Conservation (phyloP, 768 basidiomycete species). For the Piloderma croceum region DNA sequence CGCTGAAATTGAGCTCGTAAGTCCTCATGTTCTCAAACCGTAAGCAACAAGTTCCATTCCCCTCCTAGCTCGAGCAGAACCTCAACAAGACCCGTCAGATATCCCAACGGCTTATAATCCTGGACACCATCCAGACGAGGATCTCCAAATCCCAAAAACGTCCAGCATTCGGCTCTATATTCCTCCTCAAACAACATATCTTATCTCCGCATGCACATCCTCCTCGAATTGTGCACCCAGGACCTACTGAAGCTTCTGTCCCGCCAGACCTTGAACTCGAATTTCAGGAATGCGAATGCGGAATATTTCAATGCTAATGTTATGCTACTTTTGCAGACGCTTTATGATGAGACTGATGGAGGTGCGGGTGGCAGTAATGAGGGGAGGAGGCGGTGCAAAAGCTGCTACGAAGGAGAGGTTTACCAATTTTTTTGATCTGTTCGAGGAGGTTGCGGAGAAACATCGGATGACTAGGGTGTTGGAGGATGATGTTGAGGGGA, state of each 20-base stretch:
- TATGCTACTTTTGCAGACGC: conserved; percentile 64
- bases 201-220: no score
- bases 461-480: conserved; percentile 65
- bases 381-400: conserved; percentile 59
- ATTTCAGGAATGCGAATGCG: no score
- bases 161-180: conserved; percentile 66
- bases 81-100: conserved; percentile 81
- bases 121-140: conserved; percentile 48
- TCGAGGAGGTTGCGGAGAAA: conserved; percentile 75
- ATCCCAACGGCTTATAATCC: conserved; percentile 47
- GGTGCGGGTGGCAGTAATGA: conserved; percentile 50
- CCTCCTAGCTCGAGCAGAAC: conserved; percentile 72
- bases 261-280: no score
- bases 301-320: no score
- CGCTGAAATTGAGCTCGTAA: conserved; percentile 69
- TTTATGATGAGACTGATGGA: no score
- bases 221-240: no score
- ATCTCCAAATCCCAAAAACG: conserved; percentile 59
- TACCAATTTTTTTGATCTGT: conserved; percentile 73
- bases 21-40: conserved; percentile 4
- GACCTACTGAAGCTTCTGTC: no score
- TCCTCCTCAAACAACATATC: conserved; percentile 77
- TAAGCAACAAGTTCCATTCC: not conserved
- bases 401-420: no score
- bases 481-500: conserved; percentile 61